Evolutionary conservation across 169 alveolate genomes (phyloP).

Genomic region (Cardiosporidium cionae): DNA sequence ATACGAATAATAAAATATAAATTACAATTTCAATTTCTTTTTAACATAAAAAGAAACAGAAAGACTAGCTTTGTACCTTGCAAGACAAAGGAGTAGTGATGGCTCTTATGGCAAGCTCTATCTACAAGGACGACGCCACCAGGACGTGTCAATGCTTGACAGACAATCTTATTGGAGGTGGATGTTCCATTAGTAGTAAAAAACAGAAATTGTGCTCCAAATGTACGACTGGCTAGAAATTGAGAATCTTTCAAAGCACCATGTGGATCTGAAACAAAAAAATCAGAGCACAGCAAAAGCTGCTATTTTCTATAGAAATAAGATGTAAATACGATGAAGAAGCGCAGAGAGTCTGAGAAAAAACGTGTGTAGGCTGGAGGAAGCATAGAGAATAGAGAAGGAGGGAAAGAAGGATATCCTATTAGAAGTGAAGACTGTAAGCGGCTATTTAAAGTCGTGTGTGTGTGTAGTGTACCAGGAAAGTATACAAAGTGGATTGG

Average conservation of each 20-base stretch:
- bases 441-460: too few species aligned
- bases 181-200: constrained; percentile 56
- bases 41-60: neutral
- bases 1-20: neutral
- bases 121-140: constrained; percentile 51
- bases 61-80: constrained; percentile 31
- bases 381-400: too few species aligned
- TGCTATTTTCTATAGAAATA: too few species aligned
- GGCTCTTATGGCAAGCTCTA: constrained; percentile 54
- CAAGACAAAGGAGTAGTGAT: constrained; percentile 50
- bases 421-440: too few species aligned
- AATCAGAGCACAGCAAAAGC: too few species aligned
- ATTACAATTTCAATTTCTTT: neutral
- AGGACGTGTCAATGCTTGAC: constrained; percentile 48
- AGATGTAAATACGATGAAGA: too few species aligned
- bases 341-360: too few species aligned
- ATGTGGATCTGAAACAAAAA: constrained; percentile 50
- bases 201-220: constrained; percentile 44
- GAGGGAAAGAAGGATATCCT: too few species aligned
- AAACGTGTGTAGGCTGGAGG: too few species aligned
- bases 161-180: constrained; percentile 45
- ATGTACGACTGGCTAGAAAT: constrained; percentile 49
- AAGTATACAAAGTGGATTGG: too few species aligned
- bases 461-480: too few species aligned
- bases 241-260: constrained; percentile 54